Evolutionary conservation across 139 green algal species (phyloP), one percentile per base, ranked within the genome.

Genomic region (Diplosphaera chodatii): DNA sequence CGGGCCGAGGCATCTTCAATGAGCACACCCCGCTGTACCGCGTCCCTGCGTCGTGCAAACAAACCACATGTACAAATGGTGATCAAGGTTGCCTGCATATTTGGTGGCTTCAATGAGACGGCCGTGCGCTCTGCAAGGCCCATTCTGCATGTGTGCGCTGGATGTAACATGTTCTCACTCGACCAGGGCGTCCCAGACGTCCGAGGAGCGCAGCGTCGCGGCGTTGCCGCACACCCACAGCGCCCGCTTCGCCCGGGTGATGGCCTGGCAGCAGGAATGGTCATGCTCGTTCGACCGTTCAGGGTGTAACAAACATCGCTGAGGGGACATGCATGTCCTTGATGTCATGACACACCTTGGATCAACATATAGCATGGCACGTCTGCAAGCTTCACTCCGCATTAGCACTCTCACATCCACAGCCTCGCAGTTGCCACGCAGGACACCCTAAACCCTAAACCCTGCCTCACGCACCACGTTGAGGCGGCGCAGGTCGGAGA

Each of bases 141-240:
- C n/a, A n/a, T n/a, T n/a, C n/a, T n/a, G n/a, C n/a, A n/a, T n/a
- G n/a, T n/a, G n/a, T n/a, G n/a, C n/a, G n/a, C n/a, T n/a, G n/a
- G n/a, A n/a, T n/a, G n/a, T 55, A 37, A 3, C 32, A 69, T 27
- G 28, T 62, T 62, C 72, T 40, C 66, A 40, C 41, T 68, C 59
- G 0, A 92, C 75, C 40, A 93, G 80, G 0, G 83, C 87, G 1
- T 28, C 68, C 89, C 89, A 94, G 64, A 79, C 80, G 28, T 64
- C 63, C 72, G 87, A 76, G 21, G 56, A 40, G 1, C 68, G 55
- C 62, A 96, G 82, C 31, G 87, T 90, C 3, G 74, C 63, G 41
- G 64, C 55, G 63, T 81, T 76, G 30, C 91, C 92, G 56, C 96
- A 67, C 32, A 97, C 78, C 86, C 89, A 96, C 63, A 97, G 76